Percentiles rank a stretch among this genome's conserved stretches.
Conservation (phyloP, 2,329 filamentous ascomycete species). For the Fusarium brachygibbosum region DNA sequence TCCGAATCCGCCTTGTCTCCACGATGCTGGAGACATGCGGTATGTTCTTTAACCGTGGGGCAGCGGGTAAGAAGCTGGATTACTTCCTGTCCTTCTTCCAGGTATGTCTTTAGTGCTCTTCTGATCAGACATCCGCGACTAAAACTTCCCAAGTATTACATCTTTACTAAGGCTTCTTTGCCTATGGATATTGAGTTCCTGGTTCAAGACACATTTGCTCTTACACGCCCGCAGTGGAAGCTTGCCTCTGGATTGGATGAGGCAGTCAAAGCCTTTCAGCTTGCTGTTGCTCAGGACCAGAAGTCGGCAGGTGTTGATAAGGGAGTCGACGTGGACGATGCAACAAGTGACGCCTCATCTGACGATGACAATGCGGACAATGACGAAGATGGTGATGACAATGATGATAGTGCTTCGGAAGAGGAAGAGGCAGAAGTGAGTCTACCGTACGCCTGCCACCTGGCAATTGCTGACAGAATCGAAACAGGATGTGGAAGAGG, state of each 20-base stretch:
- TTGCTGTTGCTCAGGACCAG: constrained; percentile 91
- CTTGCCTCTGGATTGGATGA: constrained; percentile 84
- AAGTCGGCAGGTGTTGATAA: constrained; percentile 82
- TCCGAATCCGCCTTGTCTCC: constrained; percentile 90
- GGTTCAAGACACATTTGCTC: constrained; percentile 88
- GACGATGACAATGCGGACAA: constrained; percentile 81
- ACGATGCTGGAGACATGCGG: constrained; percentile 95
- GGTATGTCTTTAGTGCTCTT: constrained; percentile 55
- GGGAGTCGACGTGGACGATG: constrained; percentile 77
- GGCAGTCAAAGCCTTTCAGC: constrained; percentile 84
- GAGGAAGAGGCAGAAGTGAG: constrained; percentile 72
- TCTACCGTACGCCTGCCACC: background rate
- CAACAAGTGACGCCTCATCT: constrained; percentile 76
- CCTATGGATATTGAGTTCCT: constrained; percentile 99
- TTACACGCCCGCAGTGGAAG: constrained; percentile 93
- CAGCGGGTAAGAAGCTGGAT: constrained; percentile 95
- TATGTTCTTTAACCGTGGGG: constrained; percentile 93
- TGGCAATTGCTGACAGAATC: constrained; percentile 16
- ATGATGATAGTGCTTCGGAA: constrained; percentile 70
- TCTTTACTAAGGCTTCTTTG: constrained; percentile 87
- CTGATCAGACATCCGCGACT: background rate
- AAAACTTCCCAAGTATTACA: constrained; percentile 77
- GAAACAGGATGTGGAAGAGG: constrained; percentile 62
- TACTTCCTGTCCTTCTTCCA: constrained; percentile 98
- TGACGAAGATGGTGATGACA: constrained; percentile 73